These are phyloP conservation scores for Magnusiomyces suaveolens DNA, from an alignment of 1,139 yeast species.

Conservation along the genomic window DNA sequence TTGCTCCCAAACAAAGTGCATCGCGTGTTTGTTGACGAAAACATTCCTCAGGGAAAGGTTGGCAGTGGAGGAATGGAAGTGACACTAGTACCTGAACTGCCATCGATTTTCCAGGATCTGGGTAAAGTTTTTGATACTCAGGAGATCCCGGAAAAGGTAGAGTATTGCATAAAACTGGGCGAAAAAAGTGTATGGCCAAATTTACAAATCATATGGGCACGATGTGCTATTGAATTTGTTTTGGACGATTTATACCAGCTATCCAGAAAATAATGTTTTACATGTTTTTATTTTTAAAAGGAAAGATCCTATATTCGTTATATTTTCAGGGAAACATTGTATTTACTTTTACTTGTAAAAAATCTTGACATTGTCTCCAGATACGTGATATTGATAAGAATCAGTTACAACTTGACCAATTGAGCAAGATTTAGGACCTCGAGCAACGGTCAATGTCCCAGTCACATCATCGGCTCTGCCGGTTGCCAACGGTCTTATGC, in stretches of 20 bases:
- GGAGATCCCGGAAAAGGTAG: slow-evolving; percentile 36
- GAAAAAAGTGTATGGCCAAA: slow-evolving; percentile 93
- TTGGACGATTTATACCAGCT: slow-evolving; percentile 63
- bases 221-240: slow-evolving; percentile 86
- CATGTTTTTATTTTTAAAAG: no score
- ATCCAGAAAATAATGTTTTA: slow-evolving; percentile 29
- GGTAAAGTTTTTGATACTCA: slow-evolving; percentile 70
- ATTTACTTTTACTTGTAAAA: slow-evolving; percentile 31
- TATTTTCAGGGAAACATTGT: no score
- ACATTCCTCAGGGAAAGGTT: slow-evolving; percentile 41
- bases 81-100: slow-evolving; percentile 80
- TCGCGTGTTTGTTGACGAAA: slow-evolving; percentile 78
- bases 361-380: slow-evolving; percentile 40
- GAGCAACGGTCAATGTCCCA: slow-evolving; percentile 52
- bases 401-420: slow-evolving; percentile 40
- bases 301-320: no score
- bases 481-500: slow-evolving; percentile 57
- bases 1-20: slow-evolving; percentile 61
- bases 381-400: slow-evolving; percentile 54
- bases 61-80: slow-evolving; percentile 54
- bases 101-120: slow-evolving; percentile 57
- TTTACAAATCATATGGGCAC: slow-evolving; percentile 71
- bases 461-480: slow-evolving; percentile 81
- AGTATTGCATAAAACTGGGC: slow-evolving; percentile 46
- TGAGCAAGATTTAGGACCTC: slow-evolving; percentile 39